phyloP scores from a whole-genome alignment of 495 filamentous ascomycete genomes.

The Podospora appendiculata region DNA sequence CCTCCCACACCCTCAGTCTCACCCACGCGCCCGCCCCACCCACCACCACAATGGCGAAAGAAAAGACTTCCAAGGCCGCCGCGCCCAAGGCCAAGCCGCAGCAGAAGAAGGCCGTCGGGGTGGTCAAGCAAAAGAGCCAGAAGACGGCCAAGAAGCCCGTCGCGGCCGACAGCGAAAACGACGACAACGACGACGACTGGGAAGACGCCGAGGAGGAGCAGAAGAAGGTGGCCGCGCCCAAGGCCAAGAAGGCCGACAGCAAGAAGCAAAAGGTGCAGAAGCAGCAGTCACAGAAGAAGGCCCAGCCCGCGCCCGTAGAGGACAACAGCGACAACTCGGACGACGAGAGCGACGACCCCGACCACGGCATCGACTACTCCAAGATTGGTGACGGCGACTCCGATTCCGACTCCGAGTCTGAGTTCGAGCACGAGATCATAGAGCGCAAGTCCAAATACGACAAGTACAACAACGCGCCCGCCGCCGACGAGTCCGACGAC shows the following conservation, averaged over 20 bases:
- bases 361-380: slow-evolving; percentile 19
- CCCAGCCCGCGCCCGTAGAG: slow-evolving; percentile 32
- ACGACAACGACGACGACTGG: background rate
- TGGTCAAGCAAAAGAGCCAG: slow-evolving; percentile 51
- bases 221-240: background rate
- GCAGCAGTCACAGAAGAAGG: background rate
- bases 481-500: slow-evolving; percentile 68
- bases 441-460: slow-evolving; percentile 57
- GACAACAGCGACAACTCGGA: slow-evolving; percentile 19
- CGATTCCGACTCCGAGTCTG: slow-evolving; percentile 33
- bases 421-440: slow-evolving; percentile 52
- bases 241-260: slow-evolving; percentile 34
- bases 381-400: slow-evolving; percentile 29
- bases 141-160: background rate
- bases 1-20: background rate
- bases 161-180: background rate
- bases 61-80: slow-evolving; percentile 6
- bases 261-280: slow-evolving; percentile 25
- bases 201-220: background rate
- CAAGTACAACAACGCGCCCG: slow-evolving; percentile 31
- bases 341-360: slow-evolving; percentile 19
- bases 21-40: slow-evolving; percentile 7
- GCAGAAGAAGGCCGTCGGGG: slow-evolving; percentile 34
- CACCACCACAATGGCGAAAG: slow-evolving; percentile 20
- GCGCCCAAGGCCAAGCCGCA: slow-evolving; percentile 8